Evolutionary conservation across 2,329 filamentous ascomycete genomes (phyloP).

Genomic region (Nemania diffusa): DNA sequence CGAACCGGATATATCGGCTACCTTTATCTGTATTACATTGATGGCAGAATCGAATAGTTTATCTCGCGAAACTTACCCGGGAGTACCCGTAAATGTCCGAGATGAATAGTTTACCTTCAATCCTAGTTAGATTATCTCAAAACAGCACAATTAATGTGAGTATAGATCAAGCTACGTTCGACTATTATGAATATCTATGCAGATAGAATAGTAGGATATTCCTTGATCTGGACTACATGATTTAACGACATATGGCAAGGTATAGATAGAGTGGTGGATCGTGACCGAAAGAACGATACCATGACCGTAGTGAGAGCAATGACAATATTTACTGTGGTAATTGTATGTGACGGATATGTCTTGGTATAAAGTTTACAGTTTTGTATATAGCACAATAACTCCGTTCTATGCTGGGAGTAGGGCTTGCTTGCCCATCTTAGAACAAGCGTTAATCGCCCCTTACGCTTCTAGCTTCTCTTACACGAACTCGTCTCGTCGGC

Average conservation of each 20-base stretch:
- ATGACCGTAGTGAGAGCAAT: not conserved
- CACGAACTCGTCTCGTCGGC: constrained; percentile 9
- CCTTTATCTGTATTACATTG: not conserved
- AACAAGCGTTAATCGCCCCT: constrained; percentile 15
- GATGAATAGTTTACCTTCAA: not conserved
- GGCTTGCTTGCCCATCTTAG: constrained; percentile 30
- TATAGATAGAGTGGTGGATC: too few species aligned
- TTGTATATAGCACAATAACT: constrained; percentile 30
- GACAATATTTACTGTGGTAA: not conserved
- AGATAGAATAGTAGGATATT: not conserved
- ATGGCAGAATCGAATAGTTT: not conserved
- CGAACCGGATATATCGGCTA: not conserved
- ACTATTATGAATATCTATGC: not conserved
- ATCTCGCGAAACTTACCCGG: not conserved
- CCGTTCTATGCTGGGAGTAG: constrained; percentile 4
- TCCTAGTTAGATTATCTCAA: not conserved
- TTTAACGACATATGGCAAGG: not conserved
- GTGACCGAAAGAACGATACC: not conserved
- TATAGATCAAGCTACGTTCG: not conserved
- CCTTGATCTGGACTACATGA: not conserved
- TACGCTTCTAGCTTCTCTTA: not conserved
- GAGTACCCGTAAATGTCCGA: not conserved
- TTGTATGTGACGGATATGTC: not conserved
- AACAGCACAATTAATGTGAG: not conserved
- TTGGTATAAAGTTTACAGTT: constrained; percentile 31